phyloP scores from a whole-genome alignment of 331 rosid genomes.

The Acacia pycnantha region DNA sequence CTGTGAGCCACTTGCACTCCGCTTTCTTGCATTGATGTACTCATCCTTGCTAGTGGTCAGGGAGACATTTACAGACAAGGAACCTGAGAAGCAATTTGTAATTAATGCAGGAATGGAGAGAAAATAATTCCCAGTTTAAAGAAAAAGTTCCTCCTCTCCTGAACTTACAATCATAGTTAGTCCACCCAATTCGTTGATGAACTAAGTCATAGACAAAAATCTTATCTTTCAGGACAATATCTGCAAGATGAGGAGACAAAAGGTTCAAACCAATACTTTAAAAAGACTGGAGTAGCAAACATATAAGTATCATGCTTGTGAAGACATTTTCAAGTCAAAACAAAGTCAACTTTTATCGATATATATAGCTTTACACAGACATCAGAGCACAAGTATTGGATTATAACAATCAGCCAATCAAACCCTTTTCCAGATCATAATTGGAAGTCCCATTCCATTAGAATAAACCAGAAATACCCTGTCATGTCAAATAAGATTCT shows the following conservation, averaged over 20 bases:
- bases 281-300: not conserved
- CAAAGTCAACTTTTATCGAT: not conserved
- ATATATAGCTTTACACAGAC: not conserved
- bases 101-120: not conserved
- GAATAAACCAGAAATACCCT: slow-evolving; percentile 1
- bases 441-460: not conserved
- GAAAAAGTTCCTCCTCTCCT: not conserved
- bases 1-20: slow-evolving; percentile 44
- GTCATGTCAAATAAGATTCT: not conserved
- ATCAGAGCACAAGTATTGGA: not conserved
- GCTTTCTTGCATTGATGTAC: slow-evolving; percentile 63
- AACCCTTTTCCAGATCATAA: not conserved
- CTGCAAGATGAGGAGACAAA: slow-evolving; percentile 46
- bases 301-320: slow-evolving; percentile 10
- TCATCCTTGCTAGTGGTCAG: slow-evolving; percentile 76
- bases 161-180: slow-evolving; percentile 89
- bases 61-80: slow-evolving; percentile 83
- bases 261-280: slow-evolving; percentile 9
- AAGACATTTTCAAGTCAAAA: slow-evolving; percentile 4
- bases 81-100: slow-evolving; percentile 55
- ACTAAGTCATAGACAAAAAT: slow-evolving; percentile 80
- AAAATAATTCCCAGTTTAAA: slow-evolving; percentile 10
- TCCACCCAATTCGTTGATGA: slow-evolving; percentile 82
- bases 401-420: not conserved
- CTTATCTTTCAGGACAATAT: slow-evolving; percentile 87